These are phyloP conservation scores for Thermothelomyces thermophilus DNA, from an alignment of 2,329 filamentous ascomycete species.

Conservation along the genomic window DNA sequence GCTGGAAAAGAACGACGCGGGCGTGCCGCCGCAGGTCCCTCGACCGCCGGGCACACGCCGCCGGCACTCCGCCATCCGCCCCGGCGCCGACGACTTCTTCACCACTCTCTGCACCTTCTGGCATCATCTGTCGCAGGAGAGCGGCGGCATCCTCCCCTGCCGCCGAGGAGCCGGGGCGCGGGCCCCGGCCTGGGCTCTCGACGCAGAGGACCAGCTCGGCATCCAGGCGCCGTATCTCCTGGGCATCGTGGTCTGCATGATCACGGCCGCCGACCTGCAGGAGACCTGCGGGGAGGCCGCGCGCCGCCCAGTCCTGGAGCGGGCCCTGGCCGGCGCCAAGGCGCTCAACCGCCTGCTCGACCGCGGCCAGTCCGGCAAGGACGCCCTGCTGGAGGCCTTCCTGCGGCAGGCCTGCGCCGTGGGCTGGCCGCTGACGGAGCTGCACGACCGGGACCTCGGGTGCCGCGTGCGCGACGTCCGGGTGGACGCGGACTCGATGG, in stretches of 20 bases:
- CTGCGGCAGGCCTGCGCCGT: slow-evolving; percentile 10
- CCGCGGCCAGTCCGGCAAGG: no score
- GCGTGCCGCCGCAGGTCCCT: background rate
- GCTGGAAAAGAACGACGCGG: background rate
- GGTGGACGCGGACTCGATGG: background rate
- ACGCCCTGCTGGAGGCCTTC: slow-evolving; percentile 8
- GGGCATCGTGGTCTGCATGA: slow-evolving; percentile 14
- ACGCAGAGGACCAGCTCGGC: slow-evolving; percentile 12
- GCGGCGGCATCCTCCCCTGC: background rate
- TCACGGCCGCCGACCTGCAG: slow-evolving; percentile 6
- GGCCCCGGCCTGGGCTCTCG: slow-evolving; percentile 6
- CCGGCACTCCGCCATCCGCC: no score
- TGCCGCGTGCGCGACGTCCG: background rate
- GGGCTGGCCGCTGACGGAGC: slow-evolving; percentile 1
- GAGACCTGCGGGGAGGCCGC: no score
- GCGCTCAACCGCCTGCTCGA: background rate
- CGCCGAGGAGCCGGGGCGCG: no score
- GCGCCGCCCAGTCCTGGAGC: background rate
- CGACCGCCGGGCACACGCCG: no score
- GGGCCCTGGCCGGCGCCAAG: background rate
- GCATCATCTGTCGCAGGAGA: background rate
- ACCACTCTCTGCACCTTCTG: slow-evolving; percentile 16
- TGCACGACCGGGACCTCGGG: background rate
- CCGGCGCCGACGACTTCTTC: background rate
- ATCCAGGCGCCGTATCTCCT: slow-evolving; percentile 18